A percentile compares a stretch with the other conserved stretches of the same genome.
These are phyloP conservation scores for Vitis vinifera DNA, from an alignment of 164 flowering plant species.

Conservation along the genomic window DNA sequence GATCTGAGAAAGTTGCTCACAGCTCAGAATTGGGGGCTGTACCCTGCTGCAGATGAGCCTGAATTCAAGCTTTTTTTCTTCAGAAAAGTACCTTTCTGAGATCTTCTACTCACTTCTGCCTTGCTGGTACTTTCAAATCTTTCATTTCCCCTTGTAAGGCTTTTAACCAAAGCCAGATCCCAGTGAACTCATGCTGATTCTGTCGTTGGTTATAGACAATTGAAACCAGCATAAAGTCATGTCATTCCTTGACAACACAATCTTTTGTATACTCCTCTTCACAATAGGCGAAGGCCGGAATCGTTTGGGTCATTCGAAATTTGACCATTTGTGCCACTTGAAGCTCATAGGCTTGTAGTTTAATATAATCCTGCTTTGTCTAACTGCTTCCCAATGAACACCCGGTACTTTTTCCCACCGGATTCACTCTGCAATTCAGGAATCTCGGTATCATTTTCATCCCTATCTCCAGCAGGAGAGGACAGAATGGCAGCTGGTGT, in stretches of 20 bases:
- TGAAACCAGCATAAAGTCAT: not conserved
- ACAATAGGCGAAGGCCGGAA: not conserved
- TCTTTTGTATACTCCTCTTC: not conserved
- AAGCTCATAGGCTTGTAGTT: not conserved
- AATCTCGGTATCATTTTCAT: conserved; percentile 31
- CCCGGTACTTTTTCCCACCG: conserved; percentile 41
- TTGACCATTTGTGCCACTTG: not conserved
- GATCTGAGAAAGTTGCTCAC: no score
- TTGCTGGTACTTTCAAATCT: conserved; percentile 1
- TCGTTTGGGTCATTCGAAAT: no score
- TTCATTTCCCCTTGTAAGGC: not conserved
- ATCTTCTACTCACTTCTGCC: not conserved
- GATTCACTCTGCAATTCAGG: conserved; percentile 36
- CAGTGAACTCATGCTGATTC: not conserved
- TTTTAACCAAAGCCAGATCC: not conserved
- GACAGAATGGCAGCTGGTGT: conserved; percentile 14
- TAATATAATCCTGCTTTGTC: not conserved
- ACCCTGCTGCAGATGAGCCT: not conserved
- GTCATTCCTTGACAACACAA: not conserved
- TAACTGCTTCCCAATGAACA: conserved; percentile 37
- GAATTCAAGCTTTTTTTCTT: not conserved
- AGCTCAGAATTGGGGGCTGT: not conserved
- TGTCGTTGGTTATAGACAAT: not conserved
- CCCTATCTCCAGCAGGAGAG: conserved; percentile 28
- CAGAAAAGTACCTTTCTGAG: not conserved